Evolutionary conservation across 306 rosid species (phyloP), one percentile per base, ranked within the genome.

Genomic region (Arachis stenosperma): DNA sequence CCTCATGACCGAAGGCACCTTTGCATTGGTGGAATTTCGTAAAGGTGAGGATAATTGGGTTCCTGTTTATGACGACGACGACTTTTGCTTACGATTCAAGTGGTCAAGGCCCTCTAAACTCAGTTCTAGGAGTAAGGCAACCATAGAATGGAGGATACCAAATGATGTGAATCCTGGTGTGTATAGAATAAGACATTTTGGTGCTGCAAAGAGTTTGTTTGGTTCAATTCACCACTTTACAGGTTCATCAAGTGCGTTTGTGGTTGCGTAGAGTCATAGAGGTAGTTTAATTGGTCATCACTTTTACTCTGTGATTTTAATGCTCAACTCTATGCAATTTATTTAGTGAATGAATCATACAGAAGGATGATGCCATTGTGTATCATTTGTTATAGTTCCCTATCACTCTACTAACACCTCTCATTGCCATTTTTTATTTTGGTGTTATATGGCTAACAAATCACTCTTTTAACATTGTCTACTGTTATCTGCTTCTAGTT

Each of bases 1-100:
- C 80, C 96, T 87, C 39, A 81, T 90, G 98, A 93, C 94, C 13
- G 98, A 93, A 81, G 96, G 97, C 40, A 93, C 98, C 68, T 93
- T 83, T 73, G 85, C 91, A 67, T 86, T 93, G 17, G 97, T 93
- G 77, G 98, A 93, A 65, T 56, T 81, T 43, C 96, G 87, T 63
- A 83, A 64, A 43, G 86, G 74, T 42, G 81, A 86, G 69, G 86
- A 84, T 30, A 73, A 59, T 39, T 93, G 98, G 98, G 64, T 86
- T 76, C 92, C 97, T 40, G 90, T 89, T 53, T 93, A 89, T 52
- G 98, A 90, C 14, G 98, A 90, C 1, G 98, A 93, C 8, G 97
- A 93, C 76, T 90, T 93, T 81, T 87, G 96, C 87, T 85, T 93
- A 68, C 87, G 90, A 6, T 93, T 88, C 48, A 90, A 80, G 84